Conservation (phyloP, 192 early-diverging fungal genomes). For the Funneliformis geosporum region DNA sequence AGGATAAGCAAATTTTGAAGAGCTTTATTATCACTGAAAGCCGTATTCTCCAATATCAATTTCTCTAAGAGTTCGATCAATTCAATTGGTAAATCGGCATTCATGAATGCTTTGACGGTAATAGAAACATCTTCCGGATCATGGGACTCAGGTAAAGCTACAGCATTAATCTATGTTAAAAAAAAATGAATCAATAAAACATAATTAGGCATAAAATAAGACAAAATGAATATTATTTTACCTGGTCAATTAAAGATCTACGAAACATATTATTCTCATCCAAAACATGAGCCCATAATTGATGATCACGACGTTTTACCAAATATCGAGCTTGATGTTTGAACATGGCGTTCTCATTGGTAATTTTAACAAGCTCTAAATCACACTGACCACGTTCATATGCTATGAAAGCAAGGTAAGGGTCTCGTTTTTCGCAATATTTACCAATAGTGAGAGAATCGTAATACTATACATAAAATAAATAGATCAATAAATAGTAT, state of each 20-base stretch:
- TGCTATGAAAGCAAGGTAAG: slow-evolving; percentile 91
- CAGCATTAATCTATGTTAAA: slow-evolving; percentile 63
- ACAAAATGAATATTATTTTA: slow-evolving; percentile 27
- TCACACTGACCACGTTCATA: slow-evolving; percentile 97
- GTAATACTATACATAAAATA: slow-evolving; percentile 60
- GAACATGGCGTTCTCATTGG: slow-evolving; percentile 98
- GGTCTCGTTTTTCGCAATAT: slow-evolving; percentile 99
- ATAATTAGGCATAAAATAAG: not conserved
- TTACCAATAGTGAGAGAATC: slow-evolving; percentile 92
- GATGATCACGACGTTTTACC: slow-evolving; percentile 82
- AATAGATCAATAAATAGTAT: not conserved
- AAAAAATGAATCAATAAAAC: not conserved
- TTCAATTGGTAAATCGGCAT: slow-evolving; percentile 91
- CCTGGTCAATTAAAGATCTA: slow-evolving; percentile 91
- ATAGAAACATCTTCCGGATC: slow-evolving; percentile 98
- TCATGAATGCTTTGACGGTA: slow-evolving; percentile 98
- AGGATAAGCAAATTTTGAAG: slow-evolving; percentile 97
- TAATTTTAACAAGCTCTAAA: slow-evolving; percentile 90
- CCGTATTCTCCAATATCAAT: slow-evolving; percentile 88
- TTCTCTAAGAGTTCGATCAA: slow-evolving; percentile 97
- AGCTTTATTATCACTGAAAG: slow-evolving; percentile 94
- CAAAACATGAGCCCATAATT: slow-evolving; percentile 85
- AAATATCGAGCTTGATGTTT: slow-evolving; percentile 98
- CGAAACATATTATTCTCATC: slow-evolving; percentile 78
- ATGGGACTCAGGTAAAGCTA: slow-evolving; percentile 89